These are phyloP conservation scores for Prunus campanulata DNA, from an alignment of 306 rosid species.

Conservation along the genomic window DNA sequence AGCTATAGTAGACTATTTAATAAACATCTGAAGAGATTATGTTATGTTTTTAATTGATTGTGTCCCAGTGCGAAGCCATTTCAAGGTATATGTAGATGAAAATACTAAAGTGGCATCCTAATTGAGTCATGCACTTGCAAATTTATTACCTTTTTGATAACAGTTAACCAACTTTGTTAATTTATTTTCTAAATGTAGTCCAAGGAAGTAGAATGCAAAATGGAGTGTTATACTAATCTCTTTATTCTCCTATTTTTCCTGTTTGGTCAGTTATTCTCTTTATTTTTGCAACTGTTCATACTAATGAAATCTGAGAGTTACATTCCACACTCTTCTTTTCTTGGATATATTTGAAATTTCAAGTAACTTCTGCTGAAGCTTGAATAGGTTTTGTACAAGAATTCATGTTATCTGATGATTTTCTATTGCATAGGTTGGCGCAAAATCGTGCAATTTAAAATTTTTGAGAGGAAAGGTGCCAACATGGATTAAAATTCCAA, in stretches of 20 bases:
- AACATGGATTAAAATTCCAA: conserved; percentile 38
- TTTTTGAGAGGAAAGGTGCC: conserved; percentile 29
- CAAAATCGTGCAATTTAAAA: conserved; percentile 33
- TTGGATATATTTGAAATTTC: neutral
- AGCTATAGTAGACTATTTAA: neutral
- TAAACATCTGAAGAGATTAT: neutral
- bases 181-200: neutral
- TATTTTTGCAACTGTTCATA: neutral
- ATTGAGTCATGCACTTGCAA: neutral
- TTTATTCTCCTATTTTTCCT: neutral
- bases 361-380: neutral
- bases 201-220: neutral
- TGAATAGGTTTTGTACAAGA: neutral
- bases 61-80: neutral
- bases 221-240: neutral
- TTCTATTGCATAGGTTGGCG: conserved; percentile 29
- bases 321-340: neutral
- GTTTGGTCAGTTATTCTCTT: neutral
- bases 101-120: neutral
- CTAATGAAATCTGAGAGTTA: neutral
- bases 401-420: neutral
- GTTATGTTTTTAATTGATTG: neutral
- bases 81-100: neutral
- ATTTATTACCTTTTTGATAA: neutral
- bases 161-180: neutral